Conservation (phyloP, 257 asterid genomes). For the Solanum chiquidenum region DNA sequence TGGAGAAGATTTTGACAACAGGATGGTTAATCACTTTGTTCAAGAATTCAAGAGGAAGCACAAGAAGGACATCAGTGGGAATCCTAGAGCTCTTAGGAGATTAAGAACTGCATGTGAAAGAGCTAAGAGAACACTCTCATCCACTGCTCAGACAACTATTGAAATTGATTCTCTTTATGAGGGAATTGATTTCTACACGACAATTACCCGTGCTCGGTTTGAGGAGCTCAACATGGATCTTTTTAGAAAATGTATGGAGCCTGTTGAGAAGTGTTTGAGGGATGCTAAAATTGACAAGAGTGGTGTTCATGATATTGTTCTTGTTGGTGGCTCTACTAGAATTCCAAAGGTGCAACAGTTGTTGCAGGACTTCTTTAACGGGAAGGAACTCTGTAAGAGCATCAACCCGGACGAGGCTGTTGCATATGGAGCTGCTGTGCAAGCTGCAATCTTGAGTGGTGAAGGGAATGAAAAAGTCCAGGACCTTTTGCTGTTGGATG, state of each 20-base stretch:
- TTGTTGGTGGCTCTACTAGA: constrained; percentile 35
- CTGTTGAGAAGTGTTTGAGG: constrained; percentile 31
- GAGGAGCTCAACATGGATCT: constrained; percentile 29
- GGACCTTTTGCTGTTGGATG: constrained; percentile 21
- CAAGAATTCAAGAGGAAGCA: constrained; percentile 25
- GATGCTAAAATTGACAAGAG: constrained; percentile 36
- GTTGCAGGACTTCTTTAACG: constrained; percentile 30
- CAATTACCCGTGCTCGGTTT: constrained; percentile 20
- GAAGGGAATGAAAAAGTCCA: constrained; percentile 29
- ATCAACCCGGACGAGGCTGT: constrained; percentile 34
- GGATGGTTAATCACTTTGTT: constrained; percentile 29
- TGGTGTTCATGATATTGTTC: constrained; percentile 23
- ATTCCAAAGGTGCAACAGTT: constrained; percentile 32
- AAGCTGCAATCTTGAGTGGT: constrained; percentile 27
- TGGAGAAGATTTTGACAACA: constrained; percentile 23
- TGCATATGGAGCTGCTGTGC: constrained; percentile 38
- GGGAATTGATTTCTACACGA: constrained; percentile 22
- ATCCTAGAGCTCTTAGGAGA: constrained; percentile 27
- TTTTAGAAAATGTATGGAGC: constrained; percentile 33
- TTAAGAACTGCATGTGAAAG: constrained; percentile 31
- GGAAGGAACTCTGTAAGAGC: constrained; percentile 37
- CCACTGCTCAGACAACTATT: constrained; percentile 22
- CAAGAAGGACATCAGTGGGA: constrained; percentile 24
- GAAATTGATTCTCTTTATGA: constrained; percentile 24
- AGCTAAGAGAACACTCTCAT: constrained; percentile 22